These are phyloP conservation scores for Cryptococcus floricola DNA, from an alignment of 1,284 basidiomycete genomes.

Conservation along the genomic window DNA sequence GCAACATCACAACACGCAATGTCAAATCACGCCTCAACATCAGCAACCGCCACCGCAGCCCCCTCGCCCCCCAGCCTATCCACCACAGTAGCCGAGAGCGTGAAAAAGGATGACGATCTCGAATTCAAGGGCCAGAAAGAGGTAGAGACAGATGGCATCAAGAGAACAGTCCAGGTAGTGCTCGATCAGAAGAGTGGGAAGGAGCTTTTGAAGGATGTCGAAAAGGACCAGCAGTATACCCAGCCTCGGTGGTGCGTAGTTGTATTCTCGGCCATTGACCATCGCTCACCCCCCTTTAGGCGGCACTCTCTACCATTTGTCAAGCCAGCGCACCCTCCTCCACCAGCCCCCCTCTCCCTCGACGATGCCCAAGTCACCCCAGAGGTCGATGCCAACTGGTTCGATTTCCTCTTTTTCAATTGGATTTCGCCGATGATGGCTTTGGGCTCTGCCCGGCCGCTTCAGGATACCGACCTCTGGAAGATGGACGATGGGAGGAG, in stretches of 20 bases:
- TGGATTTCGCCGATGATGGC: slow-evolving; percentile 74
- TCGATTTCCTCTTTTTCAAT: slow-evolving; percentile 57
- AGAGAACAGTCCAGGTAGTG: slow-evolving; percentile 40
- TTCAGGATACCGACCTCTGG: slow-evolving; percentile 81
- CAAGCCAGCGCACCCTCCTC: slow-evolving; percentile 47
- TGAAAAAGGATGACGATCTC: neutral
- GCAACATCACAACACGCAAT: too few relatives aligned
- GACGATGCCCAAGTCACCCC: slow-evolving; percentile 58
- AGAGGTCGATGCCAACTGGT: slow-evolving; percentile 55
- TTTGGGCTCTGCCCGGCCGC: slow-evolving; percentile 60
- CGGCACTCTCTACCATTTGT: slow-evolving; percentile 47
- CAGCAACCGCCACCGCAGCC: too few relatives aligned
- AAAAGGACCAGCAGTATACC: slow-evolving; percentile 38
- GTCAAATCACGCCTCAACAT: too few relatives aligned
- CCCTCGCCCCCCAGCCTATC: too few relatives aligned
- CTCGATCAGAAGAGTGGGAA: slow-evolving; percentile 39
- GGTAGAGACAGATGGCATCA: slow-evolving; percentile 26
- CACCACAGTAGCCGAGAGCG: too few relatives aligned
- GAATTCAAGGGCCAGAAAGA: slow-evolving; percentile 24
- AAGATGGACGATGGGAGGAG: slow-evolving; percentile 60
- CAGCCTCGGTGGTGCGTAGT: slow-evolving; percentile 40
- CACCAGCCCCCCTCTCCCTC: slow-evolving; percentile 55
- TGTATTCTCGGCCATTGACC: neutral
- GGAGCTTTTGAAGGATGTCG: slow-evolving; percentile 36
- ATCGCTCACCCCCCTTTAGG: slow-evolving; percentile 24